Percentiles rank a stretch among this genome's conserved stretches.
Evolutionary conservation across 1,284 basidiomycete genomes (phyloP).

Genomic region (Stygiomarasmius scandens): DNA sequence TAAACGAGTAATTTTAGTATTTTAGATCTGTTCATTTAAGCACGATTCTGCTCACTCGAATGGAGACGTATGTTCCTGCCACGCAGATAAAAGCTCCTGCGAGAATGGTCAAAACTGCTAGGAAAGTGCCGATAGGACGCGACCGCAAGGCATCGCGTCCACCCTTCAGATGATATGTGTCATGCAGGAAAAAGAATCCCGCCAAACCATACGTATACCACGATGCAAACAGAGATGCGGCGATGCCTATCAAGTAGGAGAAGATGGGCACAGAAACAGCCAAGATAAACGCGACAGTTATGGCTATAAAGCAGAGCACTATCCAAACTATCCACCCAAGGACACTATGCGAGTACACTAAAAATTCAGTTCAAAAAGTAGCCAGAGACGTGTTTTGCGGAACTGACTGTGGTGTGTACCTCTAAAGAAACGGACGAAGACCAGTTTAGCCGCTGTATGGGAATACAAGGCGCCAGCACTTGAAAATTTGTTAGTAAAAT

Average conservation of each 20-base stretch:
- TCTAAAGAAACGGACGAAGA: constrained; percentile 65
- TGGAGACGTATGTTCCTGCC: constrained; percentile 54
- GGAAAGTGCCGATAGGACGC: constrained; percentile 32
- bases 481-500: not conserved
- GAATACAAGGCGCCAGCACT: constrained; percentile 51
- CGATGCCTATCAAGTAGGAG: constrained; percentile 53
- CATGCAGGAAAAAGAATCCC: constrained; percentile 60
- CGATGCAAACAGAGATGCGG: constrained; percentile 58
- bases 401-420: constrained; percentile 45
- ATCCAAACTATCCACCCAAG: constrained; percentile 64
- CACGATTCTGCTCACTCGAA: constrained; percentile 40
- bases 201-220: constrained; percentile 63
- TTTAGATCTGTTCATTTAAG: not conserved
- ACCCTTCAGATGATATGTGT: constrained; percentile 46
- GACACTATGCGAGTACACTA: constrained; percentile 50
- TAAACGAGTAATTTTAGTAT: constrained; percentile 21
- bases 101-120: constrained; percentile 47
- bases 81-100: constrained; percentile 57
- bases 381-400: not conserved
- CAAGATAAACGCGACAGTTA: constrained; percentile 54
- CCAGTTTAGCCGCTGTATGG: constrained; percentile 59
- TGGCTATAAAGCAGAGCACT: constrained; percentile 43
- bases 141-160: constrained; percentile 34
- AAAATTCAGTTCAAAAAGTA: not conserved
- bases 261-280: constrained; percentile 60